Base-by-base conservation (phyloP, 306 rosid genomes). In the Bauhinia variegata region DNA sequence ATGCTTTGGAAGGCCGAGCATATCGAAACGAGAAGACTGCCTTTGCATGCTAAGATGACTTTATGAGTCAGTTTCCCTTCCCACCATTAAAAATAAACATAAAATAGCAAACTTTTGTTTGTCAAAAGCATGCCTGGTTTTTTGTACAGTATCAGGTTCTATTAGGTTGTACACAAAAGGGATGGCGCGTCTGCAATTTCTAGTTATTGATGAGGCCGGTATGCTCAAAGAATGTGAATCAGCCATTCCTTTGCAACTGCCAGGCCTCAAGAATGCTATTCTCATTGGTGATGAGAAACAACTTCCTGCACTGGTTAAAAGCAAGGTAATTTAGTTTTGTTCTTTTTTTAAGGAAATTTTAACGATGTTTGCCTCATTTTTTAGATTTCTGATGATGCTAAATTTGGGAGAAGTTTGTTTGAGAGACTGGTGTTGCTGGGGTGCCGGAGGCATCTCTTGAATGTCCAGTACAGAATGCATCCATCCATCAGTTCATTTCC, bases 161-260 rank as follows among this genome's bases (percentile, higher is more conserved):
- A 33, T 67, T 9, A 84, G 65, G 50, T 17, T 87, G 73, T 62
- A 52, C 65, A 4, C 11, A 1, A 1, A 37, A 52, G 55, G 6
- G 13, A 61, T 7, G 63, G 7, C 31, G 12, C 80, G 77, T 1
- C 11, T 82, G 0, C 68, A 71, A 15, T 66, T 61, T 38, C 38
- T 77, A 51, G 77, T 87, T 3, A 70, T 87, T 23, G 93, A 87
- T 55, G 89, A 87, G 72, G 87, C 86, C 11, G 89, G 85, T 0
- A 85, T 81, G 37, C 77, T 87, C 4, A 87, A 77, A 49, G 92
- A 81, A 65, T 84, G 92, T 49, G 92, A 87, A 54, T 81, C 85
- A 9, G 23, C 73, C 28, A 81, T 84, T 60, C 87, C 92, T 10
- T 60, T 84, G 31, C 85, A 84, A 64, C 76, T 84, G n/a, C 49